Base-by-base conservation (phyloP, 306 rosid species). In the Adenanthera pavonina region DNA sequence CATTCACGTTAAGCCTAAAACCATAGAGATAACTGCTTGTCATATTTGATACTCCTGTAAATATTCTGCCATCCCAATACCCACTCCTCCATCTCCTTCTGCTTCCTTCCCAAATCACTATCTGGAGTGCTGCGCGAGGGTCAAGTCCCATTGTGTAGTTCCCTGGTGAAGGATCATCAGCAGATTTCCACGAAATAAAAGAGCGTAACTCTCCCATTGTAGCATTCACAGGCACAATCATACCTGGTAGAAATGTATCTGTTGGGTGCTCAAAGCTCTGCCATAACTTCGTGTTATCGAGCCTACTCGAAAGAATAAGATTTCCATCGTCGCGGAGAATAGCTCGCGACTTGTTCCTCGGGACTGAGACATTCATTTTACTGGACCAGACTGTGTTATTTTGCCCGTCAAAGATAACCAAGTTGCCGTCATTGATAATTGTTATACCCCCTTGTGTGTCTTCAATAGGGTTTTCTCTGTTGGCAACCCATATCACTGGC, bases 71-170 rank as follows among this genome's bases (percentile, higher is more conserved):
- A 79, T 91, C 91, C 94, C 97, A 94, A 52, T 91, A 89, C 8
- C 98, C 98, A 65, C 97, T 94, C 79, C 97, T 85, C 98, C 97
- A 94, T 62, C 83, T 80, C 74, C 97, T 86, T 0, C 47, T 11
- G 6, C 47, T 56, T 5, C 90, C 94, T 4, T 90, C 85, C 97
- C 98, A 92, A 69, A 94, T 60, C 80, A 92, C 86, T 14, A 94
- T 83, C 84, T 92, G 98, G 0, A 89, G 89, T 9, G 91, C 80
- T 56, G 88, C 92, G 3, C 77, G 78, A 8, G 94, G 94, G 85
- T 94, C 98, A 47, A 87, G 53, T 25, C 97, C 97, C 90, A 92
- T 78, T 1, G 78, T 70, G 72, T 79, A 89, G 34, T 80, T 88
- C 17, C 97, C 98, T 2, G 67, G 59, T 0, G 97, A 89, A 46